phyloP scores from a whole-genome alignment of 805 yeast genomes.

The Candida anglica region DNA sequence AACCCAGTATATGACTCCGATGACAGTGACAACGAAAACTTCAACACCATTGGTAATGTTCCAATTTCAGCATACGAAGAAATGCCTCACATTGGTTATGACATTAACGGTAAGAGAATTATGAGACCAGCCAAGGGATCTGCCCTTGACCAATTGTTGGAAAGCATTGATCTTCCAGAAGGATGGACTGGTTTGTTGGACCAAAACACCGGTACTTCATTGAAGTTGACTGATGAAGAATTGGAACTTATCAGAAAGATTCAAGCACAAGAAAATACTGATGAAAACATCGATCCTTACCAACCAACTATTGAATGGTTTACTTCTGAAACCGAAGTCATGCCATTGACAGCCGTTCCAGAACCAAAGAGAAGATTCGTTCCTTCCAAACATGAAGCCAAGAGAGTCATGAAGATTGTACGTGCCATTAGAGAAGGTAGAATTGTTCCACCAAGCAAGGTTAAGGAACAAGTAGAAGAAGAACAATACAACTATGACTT shows the following conservation, averaged over 20 bases:
- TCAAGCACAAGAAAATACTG: conserved; percentile 81
- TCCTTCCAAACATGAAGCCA: conserved; percentile 96
- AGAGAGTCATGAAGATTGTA: conserved; percentile 93
- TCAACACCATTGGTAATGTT: conserved; percentile 88
- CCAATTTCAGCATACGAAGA: conserved; percentile 94
- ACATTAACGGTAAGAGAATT: conserved; percentile 94
- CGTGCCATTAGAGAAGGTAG: conserved; percentile 95
- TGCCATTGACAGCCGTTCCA: conserved; percentile 91
- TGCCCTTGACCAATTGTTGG: conserved; percentile 86
- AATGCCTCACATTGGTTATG: conserved; percentile 96
- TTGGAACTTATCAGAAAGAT: conserved; percentile 82
- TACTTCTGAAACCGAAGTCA: conserved; percentile 73
- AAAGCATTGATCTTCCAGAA: conserved; percentile 89
- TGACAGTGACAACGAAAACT: conserved; percentile 77
- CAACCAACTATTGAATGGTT: conserved; percentile 97
- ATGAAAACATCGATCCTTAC: conserved; percentile 77
- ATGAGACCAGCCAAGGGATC: conserved; percentile 98
- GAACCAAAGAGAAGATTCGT: conserved; percentile 97
- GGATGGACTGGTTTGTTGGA: conserved; percentile 98
- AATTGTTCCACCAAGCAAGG: conserved; percentile 70
- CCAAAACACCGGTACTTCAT: conserved; percentile 77
- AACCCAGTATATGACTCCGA: conserved; percentile 94
- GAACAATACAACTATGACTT: conserved; percentile 61
- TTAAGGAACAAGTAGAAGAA: conserved; percentile 47
- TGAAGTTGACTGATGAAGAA: conserved; percentile 84